Evolutionary conservation across 2,329 filamentous ascomycete species (phyloP).

Genomic region (Sarocladium strictum): DNA sequence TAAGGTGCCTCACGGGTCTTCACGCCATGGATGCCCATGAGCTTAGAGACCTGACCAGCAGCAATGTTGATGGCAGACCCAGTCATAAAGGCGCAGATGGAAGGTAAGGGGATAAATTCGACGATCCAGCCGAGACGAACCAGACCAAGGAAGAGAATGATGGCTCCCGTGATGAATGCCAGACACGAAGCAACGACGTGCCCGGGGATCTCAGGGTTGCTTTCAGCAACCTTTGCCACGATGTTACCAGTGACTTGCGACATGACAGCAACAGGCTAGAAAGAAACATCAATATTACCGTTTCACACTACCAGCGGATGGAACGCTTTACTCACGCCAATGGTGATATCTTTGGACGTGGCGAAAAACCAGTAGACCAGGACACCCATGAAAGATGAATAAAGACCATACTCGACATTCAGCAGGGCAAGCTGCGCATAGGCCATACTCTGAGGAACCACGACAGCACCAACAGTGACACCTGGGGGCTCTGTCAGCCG

Average conservation of each 20-base stretch:
- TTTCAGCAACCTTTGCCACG: slow-evolving; percentile 30
- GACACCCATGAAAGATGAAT: slow-evolving; percentile 91
- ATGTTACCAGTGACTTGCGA: slow-evolving; percentile 46
- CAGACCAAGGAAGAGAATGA: slow-evolving; percentile 44
- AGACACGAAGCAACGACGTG: slow-evolving; percentile 42
- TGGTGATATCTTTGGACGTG: slow-evolving; percentile 87
- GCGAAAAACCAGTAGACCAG: slow-evolving; percentile 97
- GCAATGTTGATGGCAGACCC: slow-evolving; percentile 45
- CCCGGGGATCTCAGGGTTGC: slow-evolving; percentile 31
- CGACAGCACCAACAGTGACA: slow-evolving; percentile 44
- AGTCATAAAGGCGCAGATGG: slow-evolving; percentile 50
- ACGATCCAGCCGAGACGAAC: slow-evolving; percentile 47
- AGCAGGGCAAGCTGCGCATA: slow-evolving; percentile 44
- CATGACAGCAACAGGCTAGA: slow-evolving; percentile 50
- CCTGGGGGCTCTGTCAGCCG: slow-evolving; percentile 20
- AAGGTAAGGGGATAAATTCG: slow-evolving; percentile 46
- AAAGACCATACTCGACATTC: slow-evolving; percentile 42
- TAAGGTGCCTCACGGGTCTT: slow-evolving; percentile 45
- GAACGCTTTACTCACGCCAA: slow-evolving; percentile 58
- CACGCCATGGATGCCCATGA: slow-evolving; percentile 44
- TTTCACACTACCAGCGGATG: background rate
- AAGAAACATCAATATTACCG: slow-evolving; percentile 13
- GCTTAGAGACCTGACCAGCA: slow-evolving; percentile 42
- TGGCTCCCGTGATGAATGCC: slow-evolving; percentile 40
- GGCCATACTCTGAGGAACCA: slow-evolving; percentile 50